Evolutionary conservation across 2,329 filamentous ascomycete species (phyloP).

Genomic region (Exserohilum rostratum): DNA sequence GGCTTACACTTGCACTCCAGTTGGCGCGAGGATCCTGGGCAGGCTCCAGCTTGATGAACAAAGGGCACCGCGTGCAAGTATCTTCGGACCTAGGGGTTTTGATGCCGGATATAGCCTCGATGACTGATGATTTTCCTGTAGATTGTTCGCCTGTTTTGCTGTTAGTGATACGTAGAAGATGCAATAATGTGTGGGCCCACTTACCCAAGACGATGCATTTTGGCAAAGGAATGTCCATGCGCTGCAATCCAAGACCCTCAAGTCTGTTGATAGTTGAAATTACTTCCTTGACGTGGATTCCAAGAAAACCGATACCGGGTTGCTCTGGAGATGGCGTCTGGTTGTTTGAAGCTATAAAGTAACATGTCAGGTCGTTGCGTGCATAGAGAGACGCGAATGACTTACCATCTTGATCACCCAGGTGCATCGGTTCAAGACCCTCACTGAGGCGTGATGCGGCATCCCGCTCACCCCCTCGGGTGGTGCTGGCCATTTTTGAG

Average conservation of each 20-base stretch:
- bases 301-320: conserved; percentile 53
- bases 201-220: conserved; percentile 79
- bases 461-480: conserved; percentile 1
- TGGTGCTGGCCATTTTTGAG: conserved; percentile 12
- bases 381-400: not conserved
- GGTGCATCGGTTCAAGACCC: conserved; percentile 8
- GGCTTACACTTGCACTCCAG: conserved; percentile 72
- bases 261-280: conserved; percentile 69
- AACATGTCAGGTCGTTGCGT: not conserved
- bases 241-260: conserved; percentile 73
- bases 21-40: conserved; percentile 51
- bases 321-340: not conserved
- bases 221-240: conserved; percentile 70
- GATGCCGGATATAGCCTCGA: conserved; percentile 63
- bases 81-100: conserved; percentile 72
- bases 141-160: conserved; percentile 66
- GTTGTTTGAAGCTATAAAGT: not conserved
- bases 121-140: conserved; percentile 75
- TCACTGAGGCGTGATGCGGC: conserved; percentile 16
- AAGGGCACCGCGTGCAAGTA: conserved; percentile 79
- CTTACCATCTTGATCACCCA: conserved; percentile 13
- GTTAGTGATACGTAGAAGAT: not conserved
- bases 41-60: conserved; percentile 75
- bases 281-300: conserved; percentile 67
- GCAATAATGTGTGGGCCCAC: not conserved